phyloP scores from a whole-genome alignment of 2,329 filamentous ascomycete species.

The Didymella sp. region DNA sequence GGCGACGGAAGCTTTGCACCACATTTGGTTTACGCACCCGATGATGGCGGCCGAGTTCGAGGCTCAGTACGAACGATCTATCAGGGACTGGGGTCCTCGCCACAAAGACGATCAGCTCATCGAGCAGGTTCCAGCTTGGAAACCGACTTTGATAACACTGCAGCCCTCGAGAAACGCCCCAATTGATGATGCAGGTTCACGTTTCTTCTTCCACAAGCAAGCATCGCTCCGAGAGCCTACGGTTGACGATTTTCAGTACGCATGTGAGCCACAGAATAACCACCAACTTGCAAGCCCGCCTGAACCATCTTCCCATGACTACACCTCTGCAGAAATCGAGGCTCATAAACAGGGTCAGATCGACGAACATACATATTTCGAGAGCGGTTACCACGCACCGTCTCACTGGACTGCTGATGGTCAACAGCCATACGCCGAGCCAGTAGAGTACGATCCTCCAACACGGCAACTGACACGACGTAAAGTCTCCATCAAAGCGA shows the following conservation, averaged over 20 bases:
- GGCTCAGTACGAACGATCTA: conserved; percentile 58
- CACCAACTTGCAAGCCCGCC: conserved; percentile 19
- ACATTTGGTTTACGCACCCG: conserved; percentile 65
- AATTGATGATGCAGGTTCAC: not conserved
- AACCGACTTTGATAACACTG: not conserved
- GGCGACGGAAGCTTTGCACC: conserved; percentile 60
- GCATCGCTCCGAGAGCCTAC: not conserved
- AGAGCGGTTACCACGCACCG: not conserved
- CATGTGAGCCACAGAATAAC: not conserved
- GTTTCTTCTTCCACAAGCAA: not conserved
- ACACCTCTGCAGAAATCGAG: too few relatives aligned
- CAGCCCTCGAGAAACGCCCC: not conserved
- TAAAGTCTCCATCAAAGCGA: not conserved
- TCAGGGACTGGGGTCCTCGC: conserved; percentile 59
- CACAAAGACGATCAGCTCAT: conserved; percentile 35
- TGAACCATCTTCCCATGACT: not conserved
- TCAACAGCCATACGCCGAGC: not conserved
- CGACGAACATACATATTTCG: not conserved
- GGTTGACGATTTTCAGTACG: not conserved
- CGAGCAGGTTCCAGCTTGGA: conserved; percentile 31
- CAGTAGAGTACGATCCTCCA: not conserved
- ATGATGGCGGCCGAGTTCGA: conserved; percentile 57
- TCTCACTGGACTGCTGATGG: not conserved
- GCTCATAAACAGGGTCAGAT: not conserved
- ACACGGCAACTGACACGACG: not conserved